phyloP scores from a whole-genome alignment of 2,329 filamentous ascomycete species.

The Bipolaris gigantea region DNA sequence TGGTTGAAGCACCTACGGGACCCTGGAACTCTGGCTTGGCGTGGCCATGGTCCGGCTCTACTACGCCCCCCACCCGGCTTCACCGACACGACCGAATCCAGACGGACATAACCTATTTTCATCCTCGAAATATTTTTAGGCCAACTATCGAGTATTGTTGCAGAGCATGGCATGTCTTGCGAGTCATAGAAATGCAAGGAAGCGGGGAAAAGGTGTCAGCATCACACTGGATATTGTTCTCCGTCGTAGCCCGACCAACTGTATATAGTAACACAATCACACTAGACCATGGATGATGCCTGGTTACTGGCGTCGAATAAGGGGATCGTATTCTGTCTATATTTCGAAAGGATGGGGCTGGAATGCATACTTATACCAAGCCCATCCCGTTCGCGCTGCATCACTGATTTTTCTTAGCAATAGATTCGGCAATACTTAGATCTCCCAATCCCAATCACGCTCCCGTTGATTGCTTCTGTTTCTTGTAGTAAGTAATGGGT shows the following conservation, averaged over 20 bases:
- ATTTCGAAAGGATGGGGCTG: not conserved
- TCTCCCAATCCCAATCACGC: not conserved
- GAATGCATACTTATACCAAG: not conserved
- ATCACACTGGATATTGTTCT: slow-evolving; percentile 31
- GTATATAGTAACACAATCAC: not conserved
- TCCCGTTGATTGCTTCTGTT: not conserved
- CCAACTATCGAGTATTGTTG: not conserved
- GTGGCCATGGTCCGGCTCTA: slow-evolving; percentile 4
- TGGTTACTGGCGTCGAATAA: not conserved
- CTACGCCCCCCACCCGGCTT: too few species aligned
- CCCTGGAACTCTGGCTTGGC: slow-evolving; percentile 1
- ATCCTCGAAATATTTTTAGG: too few species aligned
- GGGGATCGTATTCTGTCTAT: not conserved
- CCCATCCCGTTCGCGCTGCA: not conserved
- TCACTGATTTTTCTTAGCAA: not conserved
- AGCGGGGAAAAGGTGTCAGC: slow-evolving; percentile 26
- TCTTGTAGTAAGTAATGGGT: slow-evolving; percentile 22
- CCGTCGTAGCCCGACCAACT: slow-evolving; percentile 16
- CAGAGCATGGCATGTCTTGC: not conserved
- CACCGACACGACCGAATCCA: not conserved
- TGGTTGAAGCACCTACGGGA: not conserved
- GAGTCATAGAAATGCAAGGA: slow-evolving; percentile 28
- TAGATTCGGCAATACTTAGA: not conserved
- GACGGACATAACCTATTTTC: not conserved
- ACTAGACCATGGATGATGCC: slow-evolving; percentile 2